phyloP scores from a whole-genome alignment of 441 rosid species.

The Melastoma candidum region DNA sequence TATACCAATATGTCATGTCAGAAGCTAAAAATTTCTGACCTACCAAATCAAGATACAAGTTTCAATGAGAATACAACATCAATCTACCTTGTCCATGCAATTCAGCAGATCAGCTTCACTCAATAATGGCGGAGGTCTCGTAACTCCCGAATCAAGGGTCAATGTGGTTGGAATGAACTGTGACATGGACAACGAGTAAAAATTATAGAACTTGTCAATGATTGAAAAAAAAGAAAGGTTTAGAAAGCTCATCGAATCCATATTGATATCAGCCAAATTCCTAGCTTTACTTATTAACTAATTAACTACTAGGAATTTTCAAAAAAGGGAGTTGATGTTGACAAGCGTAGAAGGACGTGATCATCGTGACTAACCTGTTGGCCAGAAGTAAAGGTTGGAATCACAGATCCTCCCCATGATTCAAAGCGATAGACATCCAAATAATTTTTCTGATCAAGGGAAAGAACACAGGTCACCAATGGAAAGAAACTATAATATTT shows the following conservation, averaged over 20 bases:
- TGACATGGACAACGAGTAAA: conserved; percentile 11
- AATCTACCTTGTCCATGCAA: conserved; percentile 90
- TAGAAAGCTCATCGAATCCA: background rate
- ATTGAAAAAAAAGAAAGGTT: background rate
- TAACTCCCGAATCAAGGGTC: conserved; percentile 84
- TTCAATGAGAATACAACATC: conserved; percentile 3
- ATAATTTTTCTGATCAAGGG: conserved; percentile 71
- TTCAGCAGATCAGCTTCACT: conserved; percentile 91
- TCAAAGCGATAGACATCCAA: conserved; percentile 88
- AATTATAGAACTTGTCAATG: conserved; percentile 1
- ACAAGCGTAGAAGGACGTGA: background rate
- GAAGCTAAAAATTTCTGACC: conserved; percentile 2
- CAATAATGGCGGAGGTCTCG: conserved; percentile 84
- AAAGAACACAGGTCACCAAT: no score
- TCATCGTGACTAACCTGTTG: conserved; percentile 59
- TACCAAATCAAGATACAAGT: conserved; percentile 6
- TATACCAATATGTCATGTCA: no score
- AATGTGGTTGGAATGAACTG: conserved; percentile 76
- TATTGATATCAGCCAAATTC: background rate
- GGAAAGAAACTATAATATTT: no score
- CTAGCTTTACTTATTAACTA: conserved; percentile 4
- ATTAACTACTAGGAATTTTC: conserved; percentile 8
- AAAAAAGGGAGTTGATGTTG: background rate
- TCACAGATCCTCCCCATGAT: conserved; percentile 94
- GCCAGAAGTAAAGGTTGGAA: conserved; percentile 67